A percentile compares a stretch with the other conserved stretches of the same genome.
Evolutionary conservation across 1,139 yeast genomes (phyloP).

Genomic region (Sugiyamaella paludigena): DNA sequence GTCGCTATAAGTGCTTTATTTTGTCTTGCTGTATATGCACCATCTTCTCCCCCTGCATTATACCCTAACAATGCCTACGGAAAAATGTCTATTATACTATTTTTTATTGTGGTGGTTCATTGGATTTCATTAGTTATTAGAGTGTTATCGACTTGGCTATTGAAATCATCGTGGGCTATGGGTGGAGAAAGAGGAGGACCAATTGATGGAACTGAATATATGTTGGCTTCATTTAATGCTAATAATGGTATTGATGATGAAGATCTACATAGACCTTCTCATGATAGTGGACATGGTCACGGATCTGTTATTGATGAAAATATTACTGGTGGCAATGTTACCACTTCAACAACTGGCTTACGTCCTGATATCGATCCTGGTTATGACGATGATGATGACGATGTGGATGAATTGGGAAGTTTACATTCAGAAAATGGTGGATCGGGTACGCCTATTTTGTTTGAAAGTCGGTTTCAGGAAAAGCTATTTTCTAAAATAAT

Average conservation of each 20-base stretch:
- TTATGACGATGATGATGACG: constrained; percentile 12
- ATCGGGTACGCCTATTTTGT: constrained; percentile 3
- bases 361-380: constrained; percentile 14
- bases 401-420: constrained; percentile 15
- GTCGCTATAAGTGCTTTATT: constrained; percentile 52
- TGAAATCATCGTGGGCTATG: constrained; percentile 24
- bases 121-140: constrained; percentile 50
- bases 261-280: constrained; percentile 23
- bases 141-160: constrained; percentile 45
- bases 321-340: constrained; percentile 3
- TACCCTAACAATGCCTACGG: constrained; percentile 78
- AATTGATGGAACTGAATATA: constrained; percentile 39
- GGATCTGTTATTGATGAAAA: constrained; percentile 11
- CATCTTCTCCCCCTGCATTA: constrained; percentile 54
- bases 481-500: constrained; percentile 25
- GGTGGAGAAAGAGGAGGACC: constrained; percentile 22
- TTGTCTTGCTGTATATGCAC: constrained; percentile 58
- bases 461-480: constrained; percentile 20
- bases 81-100: constrained; percentile 59
- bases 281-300: constrained; percentile 32
- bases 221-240: constrained; percentile 26
- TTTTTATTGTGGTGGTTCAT: constrained; percentile 54
- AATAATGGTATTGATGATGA: constrained; percentile 20
- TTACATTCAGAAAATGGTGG: not conserved
- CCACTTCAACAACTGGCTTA: constrained; percentile 1